These are phyloP conservation scores for Zygoascus ofunaensis DNA, from an alignment of 805 yeast species.

Conservation along the genomic window DNA sequence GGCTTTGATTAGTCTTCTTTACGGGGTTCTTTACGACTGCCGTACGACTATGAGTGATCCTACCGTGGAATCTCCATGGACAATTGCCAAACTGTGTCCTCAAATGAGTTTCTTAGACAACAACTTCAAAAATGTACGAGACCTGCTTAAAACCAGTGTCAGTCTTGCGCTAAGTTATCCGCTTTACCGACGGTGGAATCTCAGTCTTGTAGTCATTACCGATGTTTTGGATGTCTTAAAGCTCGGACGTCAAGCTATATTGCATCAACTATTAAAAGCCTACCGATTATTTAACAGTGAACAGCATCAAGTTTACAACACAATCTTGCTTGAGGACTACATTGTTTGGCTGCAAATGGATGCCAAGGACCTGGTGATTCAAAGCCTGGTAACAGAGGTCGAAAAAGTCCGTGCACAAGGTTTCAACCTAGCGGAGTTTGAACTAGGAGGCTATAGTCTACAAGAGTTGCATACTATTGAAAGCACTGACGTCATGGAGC, in stretches of 20 bases:
- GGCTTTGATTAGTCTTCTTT: constrained; percentile 56
- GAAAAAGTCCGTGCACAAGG: constrained; percentile 18
- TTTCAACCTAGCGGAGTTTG: not conserved
- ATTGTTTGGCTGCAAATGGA: constrained; percentile 54
- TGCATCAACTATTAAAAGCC: constrained; percentile 49
- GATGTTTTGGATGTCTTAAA: constrained; percentile 59
- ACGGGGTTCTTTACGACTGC: constrained; percentile 64
- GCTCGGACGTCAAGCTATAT: constrained; percentile 59
- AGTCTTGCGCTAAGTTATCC: constrained; percentile 76
- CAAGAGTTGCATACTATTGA: not conserved
- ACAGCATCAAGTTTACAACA: constrained; percentile 79
- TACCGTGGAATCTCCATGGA: constrained; percentile 88
- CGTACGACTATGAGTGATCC: constrained; percentile 64
- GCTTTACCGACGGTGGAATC: constrained; percentile 58
- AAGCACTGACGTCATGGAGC: too few species aligned
- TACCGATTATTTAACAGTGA: constrained; percentile 60
- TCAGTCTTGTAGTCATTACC: constrained; percentile 58
- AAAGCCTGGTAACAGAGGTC: constrained; percentile 60
- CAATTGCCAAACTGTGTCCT: constrained; percentile 78
- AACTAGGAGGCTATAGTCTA: not conserved
- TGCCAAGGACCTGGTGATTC: constrained; percentile 49
- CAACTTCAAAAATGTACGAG: constrained; percentile 36
- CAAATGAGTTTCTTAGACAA: constrained; percentile 64
- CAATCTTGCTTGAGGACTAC: constrained; percentile 66
- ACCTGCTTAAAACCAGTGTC: constrained; percentile 50